phyloP scores from a whole-genome alignment of 1,139 yeast genomes.

The Yarrowia galli region DNA sequence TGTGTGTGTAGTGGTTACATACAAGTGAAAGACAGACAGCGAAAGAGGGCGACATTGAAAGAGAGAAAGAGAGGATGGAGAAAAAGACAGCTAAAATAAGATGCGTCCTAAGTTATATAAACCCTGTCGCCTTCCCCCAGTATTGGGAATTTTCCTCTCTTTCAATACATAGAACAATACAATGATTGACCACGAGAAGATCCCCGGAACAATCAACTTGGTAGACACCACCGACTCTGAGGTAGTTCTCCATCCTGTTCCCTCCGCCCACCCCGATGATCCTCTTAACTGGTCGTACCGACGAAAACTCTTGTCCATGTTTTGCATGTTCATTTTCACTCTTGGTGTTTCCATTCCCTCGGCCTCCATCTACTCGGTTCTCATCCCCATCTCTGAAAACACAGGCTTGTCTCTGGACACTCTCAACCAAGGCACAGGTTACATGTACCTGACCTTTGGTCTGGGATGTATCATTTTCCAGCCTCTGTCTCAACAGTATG shows the following conservation, averaged over 20 bases:
- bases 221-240: slow-evolving; percentile 36
- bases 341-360: slow-evolving; percentile 58
- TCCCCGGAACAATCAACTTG: slow-evolving; percentile 31
- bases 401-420: slow-evolving; percentile 55
- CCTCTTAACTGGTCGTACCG: slow-evolving; percentile 56
- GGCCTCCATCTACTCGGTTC: slow-evolving; percentile 58
- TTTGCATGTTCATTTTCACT: slow-evolving; percentile 53
- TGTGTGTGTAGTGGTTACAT: neutral
- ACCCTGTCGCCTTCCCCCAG: neutral
- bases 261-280: slow-evolving; percentile 59
- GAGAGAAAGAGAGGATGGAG: too few relatives aligned
- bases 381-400: slow-evolving; percentile 54
- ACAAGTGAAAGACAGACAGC: too few relatives aligned
- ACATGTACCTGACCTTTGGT: slow-evolving; percentile 58
- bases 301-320: slow-evolving; percentile 51
- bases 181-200: slow-evolving; percentile 30
- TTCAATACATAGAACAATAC: slow-evolving; percentile 8
- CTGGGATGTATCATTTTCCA: slow-evolving; percentile 59
- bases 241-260: slow-evolving; percentile 50
- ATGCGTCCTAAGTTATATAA: neutral
- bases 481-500: slow-evolving; percentile 62
- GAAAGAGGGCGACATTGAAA: too few relatives aligned
- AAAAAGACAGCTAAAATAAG: slow-evolving; percentile 1
- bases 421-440: slow-evolving; percentile 62
- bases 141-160: neutral